Evolutionary conservation across 2,329 filamentous ascomycete species (phyloP), one percentile per base, ranked within the genome.

Genomic region (Pseudogymnoascus sp.): DNA sequence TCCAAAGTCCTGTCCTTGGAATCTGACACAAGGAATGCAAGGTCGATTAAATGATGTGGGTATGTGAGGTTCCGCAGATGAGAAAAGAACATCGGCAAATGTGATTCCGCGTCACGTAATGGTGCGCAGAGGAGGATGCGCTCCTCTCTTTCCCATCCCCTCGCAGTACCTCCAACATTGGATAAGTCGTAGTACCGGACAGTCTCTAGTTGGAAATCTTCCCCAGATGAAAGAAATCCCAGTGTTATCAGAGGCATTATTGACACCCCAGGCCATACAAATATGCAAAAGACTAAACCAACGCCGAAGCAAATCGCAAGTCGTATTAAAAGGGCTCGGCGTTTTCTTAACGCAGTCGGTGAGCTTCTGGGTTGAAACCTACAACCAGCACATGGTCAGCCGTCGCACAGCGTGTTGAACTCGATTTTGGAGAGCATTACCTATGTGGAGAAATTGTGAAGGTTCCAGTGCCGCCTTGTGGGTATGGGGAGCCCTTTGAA

Each of bases 61-160:
- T 99, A 99, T 16, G 95, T 99, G 69, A 99, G 88, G 77, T 99
- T 99, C 69, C 87, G 87, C 64, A 99, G 82, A 74, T 99, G 96
- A n/a, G 89, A 89, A 78, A 99, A 99, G 83, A 99, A 97, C 93
- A 99, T 97, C 66, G 88, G 85, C 60, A 99, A 78, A 81, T 99
- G 95, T 26, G 90, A 83, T 72, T 96, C 87, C 54, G 95, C 95
- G 76, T 99, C 96, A 76, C 95, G 86, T 63, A 99, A 83, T 51
- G 95, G 95, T 14, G 96, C 95, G 76, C 95, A 97, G 64, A 99
- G 84, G 34, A 99, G 81, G 69, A 99, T 96, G 68, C 95, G 86
- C 78, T 99, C 95, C 75, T 96, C 95, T 65, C 92, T 84, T 76
- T 97, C 93, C 95, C 95, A 99, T 5, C 95, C 96, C 68, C 90